Percentiles rank a stretch among this genome's conserved stretches.
Evolutionary conservation across 2,329 filamentous ascomycete species (phyloP).

Genomic region (Tolypocladium pustulatum): DNA sequence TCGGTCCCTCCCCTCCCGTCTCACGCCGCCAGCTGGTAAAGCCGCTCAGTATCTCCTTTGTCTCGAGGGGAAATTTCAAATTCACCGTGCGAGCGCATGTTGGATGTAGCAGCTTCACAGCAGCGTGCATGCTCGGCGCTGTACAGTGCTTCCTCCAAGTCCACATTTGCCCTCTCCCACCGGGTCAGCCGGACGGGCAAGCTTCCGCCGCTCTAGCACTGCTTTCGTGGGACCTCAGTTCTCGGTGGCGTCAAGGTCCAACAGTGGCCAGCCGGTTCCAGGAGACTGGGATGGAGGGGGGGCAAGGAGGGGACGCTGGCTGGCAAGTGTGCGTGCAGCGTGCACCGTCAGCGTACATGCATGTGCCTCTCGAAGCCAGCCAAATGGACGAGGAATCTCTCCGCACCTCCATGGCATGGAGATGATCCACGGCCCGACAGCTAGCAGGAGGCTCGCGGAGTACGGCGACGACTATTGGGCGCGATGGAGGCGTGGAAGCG

Average conservation of each 20-base stretch:
- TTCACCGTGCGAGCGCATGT: neutral
- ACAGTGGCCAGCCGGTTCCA: neutral
- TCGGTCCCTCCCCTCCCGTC: neutral
- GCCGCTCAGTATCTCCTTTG: neutral
- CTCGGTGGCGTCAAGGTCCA: slow-evolving; percentile 1
- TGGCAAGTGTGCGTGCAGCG: neutral
- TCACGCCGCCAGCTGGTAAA: neutral
- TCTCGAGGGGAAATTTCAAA: neutral
- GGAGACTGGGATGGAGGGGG: neutral
- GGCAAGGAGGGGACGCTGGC: neutral
- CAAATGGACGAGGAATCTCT: neutral
- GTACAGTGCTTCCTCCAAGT: neutral
- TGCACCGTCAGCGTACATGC: neutral
- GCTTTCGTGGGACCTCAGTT: neutral
- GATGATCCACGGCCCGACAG: neutral
- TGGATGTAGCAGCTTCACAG: neutral
- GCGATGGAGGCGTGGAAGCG: neutral
- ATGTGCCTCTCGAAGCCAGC: neutral
- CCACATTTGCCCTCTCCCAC: neutral
- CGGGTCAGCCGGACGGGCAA: neutral
- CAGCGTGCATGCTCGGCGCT: neutral
- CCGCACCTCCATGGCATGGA: neutral
- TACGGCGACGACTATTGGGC: neutral
- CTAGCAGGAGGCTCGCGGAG: neutral
- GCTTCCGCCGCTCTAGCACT: neutral